phyloP scores from a whole-genome alignment of 306 rosid genomes.

The Trifolium dubium region DNA sequence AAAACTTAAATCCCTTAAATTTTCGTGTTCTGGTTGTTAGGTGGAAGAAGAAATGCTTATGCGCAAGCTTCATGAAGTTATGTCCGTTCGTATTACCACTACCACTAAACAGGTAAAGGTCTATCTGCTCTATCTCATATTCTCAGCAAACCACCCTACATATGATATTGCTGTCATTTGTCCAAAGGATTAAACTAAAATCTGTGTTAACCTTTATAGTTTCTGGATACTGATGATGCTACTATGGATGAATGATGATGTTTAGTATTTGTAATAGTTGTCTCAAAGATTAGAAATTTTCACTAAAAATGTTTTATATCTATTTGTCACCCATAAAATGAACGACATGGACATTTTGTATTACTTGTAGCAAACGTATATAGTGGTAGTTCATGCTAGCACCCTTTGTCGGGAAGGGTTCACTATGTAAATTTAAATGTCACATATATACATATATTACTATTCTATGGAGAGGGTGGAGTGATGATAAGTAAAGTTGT shows the following conservation, averaged over 20 bases:
- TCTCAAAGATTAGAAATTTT: not conserved
- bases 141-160: not conserved
- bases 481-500: too few relatives aligned
- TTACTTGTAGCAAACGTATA: not conserved
- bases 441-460: not conserved
- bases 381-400: not conserved
- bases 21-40: slow-evolving; percentile 27
- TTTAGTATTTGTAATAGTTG: not conserved
- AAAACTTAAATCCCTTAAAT: slow-evolving; percentile 15
- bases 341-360: not conserved
- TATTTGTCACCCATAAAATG: not conserved
- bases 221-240: not conserved
- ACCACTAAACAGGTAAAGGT: slow-evolving; percentile 33
- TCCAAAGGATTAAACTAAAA: not conserved
- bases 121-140: not conserved
- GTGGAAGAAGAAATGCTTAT: slow-evolving; percentile 53
- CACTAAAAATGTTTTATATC: not conserved
- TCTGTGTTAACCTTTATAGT: not conserved
- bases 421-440: not conserved
- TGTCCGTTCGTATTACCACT: slow-evolving; percentile 34
- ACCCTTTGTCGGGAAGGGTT: not conserved
- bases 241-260: not conserved
- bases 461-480: too few relatives aligned
- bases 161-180: not conserved
- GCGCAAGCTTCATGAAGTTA: slow-evolving; percentile 46